Evolutionary conservation across 352 stramenopile genomes (phyloP).

Genomic region (Globisporangium heterothallicum): DNA sequence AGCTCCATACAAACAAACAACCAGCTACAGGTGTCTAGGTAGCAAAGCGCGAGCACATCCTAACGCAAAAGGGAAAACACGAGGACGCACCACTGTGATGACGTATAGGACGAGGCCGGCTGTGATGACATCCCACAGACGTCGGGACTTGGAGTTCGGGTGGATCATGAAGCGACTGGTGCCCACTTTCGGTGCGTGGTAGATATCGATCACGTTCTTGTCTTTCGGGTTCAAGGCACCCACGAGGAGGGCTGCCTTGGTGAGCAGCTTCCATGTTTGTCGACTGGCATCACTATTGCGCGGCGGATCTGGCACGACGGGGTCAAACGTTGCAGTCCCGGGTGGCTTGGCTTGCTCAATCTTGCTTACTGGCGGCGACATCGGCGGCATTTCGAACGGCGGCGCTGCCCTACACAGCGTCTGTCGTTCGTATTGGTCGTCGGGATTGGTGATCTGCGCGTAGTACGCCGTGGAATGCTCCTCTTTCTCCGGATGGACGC

Average conservation of each 20-base stretch:
- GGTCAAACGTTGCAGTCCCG: slow-evolving; percentile 3
- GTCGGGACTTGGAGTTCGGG: slow-evolving; percentile 69
- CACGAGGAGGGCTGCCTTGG: slow-evolving; percentile 21
- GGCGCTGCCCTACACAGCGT: not conserved
- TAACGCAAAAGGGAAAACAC: not conserved
- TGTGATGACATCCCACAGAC: slow-evolving; percentile 68
- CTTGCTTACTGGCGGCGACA: slow-evolving; percentile 5
- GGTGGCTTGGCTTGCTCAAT: slow-evolving; percentile 6
- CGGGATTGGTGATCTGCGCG: not conserved
- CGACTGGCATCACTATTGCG: slow-evolving; percentile 5
- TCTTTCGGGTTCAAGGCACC: slow-evolving; percentile 26
- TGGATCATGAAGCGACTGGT: slow-evolving; percentile 68
- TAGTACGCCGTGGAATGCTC: slow-evolving; percentile 7
- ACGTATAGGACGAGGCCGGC: slow-evolving; percentile 75
- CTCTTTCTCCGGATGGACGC: slow-evolving; percentile 13
- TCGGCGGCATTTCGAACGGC: not conserved
- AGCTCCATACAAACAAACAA: too few relatives aligned
- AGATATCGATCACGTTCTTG: slow-evolving; percentile 65
- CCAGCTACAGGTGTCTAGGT: too few relatives aligned
- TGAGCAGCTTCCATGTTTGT: slow-evolving; percentile 21
- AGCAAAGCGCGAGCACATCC: too few relatives aligned
- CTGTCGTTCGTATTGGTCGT: not conserved
- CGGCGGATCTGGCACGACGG: not conserved
- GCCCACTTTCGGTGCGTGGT: slow-evolving; percentile 58
- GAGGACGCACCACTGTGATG: slow-evolving; percentile 38